phyloP scores from a whole-genome alignment of 306 rosid species.

The Morella rubra region DNA sequence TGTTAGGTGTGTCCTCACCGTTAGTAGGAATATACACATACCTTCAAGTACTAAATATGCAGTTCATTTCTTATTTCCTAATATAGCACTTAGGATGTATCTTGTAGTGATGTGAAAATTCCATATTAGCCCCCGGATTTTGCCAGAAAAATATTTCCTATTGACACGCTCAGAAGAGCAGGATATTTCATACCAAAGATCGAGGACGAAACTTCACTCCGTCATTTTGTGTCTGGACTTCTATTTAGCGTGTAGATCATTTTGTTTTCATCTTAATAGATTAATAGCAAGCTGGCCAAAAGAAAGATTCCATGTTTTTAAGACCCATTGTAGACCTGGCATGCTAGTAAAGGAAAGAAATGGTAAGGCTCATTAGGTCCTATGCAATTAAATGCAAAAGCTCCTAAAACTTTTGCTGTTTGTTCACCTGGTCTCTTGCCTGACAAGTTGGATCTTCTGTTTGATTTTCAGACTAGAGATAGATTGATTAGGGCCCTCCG shows the following conservation, averaged over 20 bases:
- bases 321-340: constrained; percentile 10
- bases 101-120: neutral
- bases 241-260: neutral
- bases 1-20: neutral
- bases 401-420: constrained; percentile 12
- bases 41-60: neutral
- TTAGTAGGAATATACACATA: neutral
- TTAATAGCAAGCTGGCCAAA: constrained; percentile 10
- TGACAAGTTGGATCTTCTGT: constrained; percentile 30
- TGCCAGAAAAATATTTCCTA: neutral
- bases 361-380: constrained; percentile 9
- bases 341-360: constrained; percentile 17
- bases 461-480: constrained; percentile 77
- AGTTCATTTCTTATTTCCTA: neutral
- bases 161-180: neutral
- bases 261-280: neutral
- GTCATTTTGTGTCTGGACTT: neutral
- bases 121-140: neutral
- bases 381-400: constrained; percentile 17
- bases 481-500: constrained; percentile 75
- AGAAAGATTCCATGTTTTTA: constrained; percentile 7
- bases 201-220: neutral
- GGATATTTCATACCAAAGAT: neutral
- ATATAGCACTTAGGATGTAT: neutral
- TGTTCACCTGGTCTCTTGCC: constrained; percentile 23